Conservation (phyloP, 208 protist species). For the Trypanosoma congolense region DNA sequence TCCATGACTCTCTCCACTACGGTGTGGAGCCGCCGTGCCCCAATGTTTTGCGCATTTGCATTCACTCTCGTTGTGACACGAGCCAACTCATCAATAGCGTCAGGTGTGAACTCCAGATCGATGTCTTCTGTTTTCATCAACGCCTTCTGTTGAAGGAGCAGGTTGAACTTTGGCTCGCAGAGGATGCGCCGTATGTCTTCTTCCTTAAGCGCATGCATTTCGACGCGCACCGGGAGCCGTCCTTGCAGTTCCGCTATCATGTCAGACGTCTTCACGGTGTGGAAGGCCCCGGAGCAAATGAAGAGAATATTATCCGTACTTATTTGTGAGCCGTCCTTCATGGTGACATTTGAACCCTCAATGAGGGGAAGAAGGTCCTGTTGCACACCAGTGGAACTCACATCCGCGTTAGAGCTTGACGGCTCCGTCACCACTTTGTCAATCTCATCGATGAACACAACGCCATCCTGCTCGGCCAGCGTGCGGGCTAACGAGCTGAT, state of each 20-base stretch:
- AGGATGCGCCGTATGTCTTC: conserved; percentile 95
- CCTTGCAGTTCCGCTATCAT: conserved; percentile 96
- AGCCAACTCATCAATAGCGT: conserved; percentile 89
- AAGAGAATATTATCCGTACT: conserved; percentile 97
- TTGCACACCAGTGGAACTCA: conserved; percentile 94
- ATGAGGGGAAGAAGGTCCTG: conserved; percentile 97
- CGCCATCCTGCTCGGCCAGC: conserved; percentile 92
- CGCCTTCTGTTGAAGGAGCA: conserved; percentile 89
- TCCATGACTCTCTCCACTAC: conserved; percentile 95
- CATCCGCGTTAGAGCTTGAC: conserved; percentile 61
- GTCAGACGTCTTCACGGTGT: conserved; percentile 86
- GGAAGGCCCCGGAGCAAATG: conserved; percentile 96
- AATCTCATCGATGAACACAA: conserved; percentile 99
- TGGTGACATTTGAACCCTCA: conserved; percentile 93
- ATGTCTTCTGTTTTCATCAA: conserved; percentile 95
- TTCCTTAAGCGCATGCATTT: conserved; percentile 94
- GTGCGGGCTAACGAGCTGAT: conserved; percentile 80
- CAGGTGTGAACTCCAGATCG: conserved; percentile 91
- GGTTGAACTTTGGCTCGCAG: conserved; percentile 95
- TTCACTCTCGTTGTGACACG: conserved; percentile 90
- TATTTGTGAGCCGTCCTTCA: conserved; percentile 94
- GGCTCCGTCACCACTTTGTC: conserved; percentile 94
- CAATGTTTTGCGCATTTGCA: conserved; percentile 95
- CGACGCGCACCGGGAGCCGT: conserved; percentile 96
- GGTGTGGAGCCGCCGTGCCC: conserved; percentile 94